Base-by-base conservation (phyloP, 2,329 filamentous ascomycete species). In the Colletotrichum filicis region DNA sequence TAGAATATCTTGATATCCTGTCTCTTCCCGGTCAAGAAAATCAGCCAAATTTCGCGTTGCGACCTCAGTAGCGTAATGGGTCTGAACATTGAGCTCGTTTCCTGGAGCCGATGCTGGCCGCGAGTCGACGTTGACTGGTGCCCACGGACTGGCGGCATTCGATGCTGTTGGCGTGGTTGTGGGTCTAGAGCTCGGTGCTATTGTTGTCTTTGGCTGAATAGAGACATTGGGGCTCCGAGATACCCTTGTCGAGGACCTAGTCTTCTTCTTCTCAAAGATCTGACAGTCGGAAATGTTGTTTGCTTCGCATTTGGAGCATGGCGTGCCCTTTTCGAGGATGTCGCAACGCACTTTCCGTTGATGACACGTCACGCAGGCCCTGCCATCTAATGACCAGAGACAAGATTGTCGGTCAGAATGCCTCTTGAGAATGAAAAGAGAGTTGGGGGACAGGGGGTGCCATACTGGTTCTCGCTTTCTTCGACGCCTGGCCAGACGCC, bases 321-420 rank as follows among this genome's bases (percentile, higher is more conserved):
- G 86, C 1, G 83, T 75, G 16, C 86, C 86, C 37, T 85, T 84
- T 24, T 81, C 75, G 67, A 86, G 82, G 57, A 87, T 83, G 78
- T 88, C 87, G 74, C 86, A 88, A 73, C 85, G 84, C 62, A 88
- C 84, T 77, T 88, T 88, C 69, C 86, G 84, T 62, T 83, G 84
- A 77, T 88, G 86, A 66, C 86, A 88, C 73, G 83, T 81, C 53
- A 86, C 78, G 72, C 86, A 88, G 46, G 87, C 87, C 74, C 79
- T 79, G 57, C 81, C 80, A 46, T 82, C 81, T 82, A 60, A 16
- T 19, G 9, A 30, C 28, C 24, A 24, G 11, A 14, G 11, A 22
- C 16, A 22, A 3, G 22, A 42, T 5, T 58, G 22, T 22, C 12
- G 28, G 64, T 68, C n/a, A 61, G 67, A 28, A 52, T 7, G 32